Evolutionary conservation across 306 rosid genomes (phyloP), one percentile per base, ranked within the genome.

Genomic region (Dalbergia oliveri): DNA sequence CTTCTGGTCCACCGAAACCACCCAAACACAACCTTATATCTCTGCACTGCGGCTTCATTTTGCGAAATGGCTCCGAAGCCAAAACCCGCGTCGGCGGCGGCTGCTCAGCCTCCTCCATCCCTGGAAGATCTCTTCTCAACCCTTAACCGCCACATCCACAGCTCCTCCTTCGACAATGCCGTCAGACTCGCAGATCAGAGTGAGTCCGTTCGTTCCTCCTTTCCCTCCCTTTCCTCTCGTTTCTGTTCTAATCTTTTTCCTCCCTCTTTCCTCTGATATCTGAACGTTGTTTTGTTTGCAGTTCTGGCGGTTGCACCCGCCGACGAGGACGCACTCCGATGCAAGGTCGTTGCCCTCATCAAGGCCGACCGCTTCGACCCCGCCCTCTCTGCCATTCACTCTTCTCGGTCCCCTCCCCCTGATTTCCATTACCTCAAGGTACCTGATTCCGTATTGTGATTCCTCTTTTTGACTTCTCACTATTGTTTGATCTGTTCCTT

Each of bases 141-240:
- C 2, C 93, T 95, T 62, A 88, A 86, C 89, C 79, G 84, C 16
- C 97, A 90, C 91, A 89, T 95, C 77, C 85, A 91, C 66, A 60
- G 81, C 77, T 86, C 90, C 34, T 84, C 92, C 8, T 89, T 78
- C 82, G 88, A 88, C 8, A 87, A 93, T 66, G 99, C 94, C 45
- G 90, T 85, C 81, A 90, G 88, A 85, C 85, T 91, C 72, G 88
- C 99, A 66, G 92, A 93, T 91, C 98, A 95, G 92, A 91, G 99
- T 26, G 31, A 26, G 31, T 2, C 31, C 31, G 31, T 94, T 9
- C 50, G 77, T 77, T 69, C 70, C 10, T 53, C 63, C 0, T 34
- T 15, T 19, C 51, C 51, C 1, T 9, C 47, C 33, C 43, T 60
- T 66, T 60, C 33, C 43, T 60, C 54, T 60, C 6, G 3, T 76